Evolutionary conservation across 2,329 filamentous ascomycete genomes (phyloP), one percentile per base, ranked within the genome.

Genomic region (Diaporthe velutina): DNA sequence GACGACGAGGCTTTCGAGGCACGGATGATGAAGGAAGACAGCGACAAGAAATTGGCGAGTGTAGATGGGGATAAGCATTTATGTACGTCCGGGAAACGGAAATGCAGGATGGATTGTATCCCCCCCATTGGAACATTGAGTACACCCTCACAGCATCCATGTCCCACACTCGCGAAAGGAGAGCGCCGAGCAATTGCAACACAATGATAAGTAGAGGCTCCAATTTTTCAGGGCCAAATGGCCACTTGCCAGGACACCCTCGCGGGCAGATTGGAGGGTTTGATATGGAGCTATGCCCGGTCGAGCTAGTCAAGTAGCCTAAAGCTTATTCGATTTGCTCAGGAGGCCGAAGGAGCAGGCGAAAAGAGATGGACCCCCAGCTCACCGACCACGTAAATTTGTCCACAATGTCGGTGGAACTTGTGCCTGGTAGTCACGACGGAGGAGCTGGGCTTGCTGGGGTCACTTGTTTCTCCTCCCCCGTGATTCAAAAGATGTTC

Each of bases 261-360:
- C 40, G 64, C 64, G 19, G 50, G 38, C 60, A 40, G 35, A 40
- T n/a, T 28, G 55, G 45, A 38, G 74, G 64, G 13, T 28, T n/a
- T n/a, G 38, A 52, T 25, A 73, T 60, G 67, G 45, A 33, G 42
- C 71, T 70, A 71, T 68, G 17, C 72, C 67, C 50, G 30, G 42
- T 71, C 28, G 54, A 55, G 71, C 5, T 19, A 48, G 28, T 10
- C 22, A 17, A 4, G 15, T 35, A 70, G 64, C 17, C 61, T 12
- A 48, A 38, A 40, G 25, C 22, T 35, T 57, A 52, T 17, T 48
- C 13, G 35, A 19, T 25, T 48, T 28, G 38, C 15, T 30, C 25
- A 71, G 48, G 25, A 55, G 33, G 25, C n/a, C n/a, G n/a, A n/a
- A n/a, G n/a, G n/a, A n/a, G 22, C 17, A 48, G 25, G 19, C 40